phyloP scores from a whole-genome alignment of 2,329 filamentous ascomycete species.

The Sclerotinia nivalis region DNA sequence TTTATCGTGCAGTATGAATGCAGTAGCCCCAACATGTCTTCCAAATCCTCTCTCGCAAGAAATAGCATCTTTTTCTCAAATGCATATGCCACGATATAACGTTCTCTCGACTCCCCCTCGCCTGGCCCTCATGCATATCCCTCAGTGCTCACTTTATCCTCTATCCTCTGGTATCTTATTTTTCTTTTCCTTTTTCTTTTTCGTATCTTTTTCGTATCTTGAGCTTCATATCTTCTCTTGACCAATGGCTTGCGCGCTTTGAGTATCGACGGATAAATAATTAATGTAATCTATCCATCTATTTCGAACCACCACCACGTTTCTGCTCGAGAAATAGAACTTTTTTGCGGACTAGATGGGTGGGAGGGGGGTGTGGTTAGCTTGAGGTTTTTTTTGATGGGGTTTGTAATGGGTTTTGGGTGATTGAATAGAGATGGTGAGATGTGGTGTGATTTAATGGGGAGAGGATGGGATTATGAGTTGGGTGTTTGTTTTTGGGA shows the following conservation, averaged over 20 bases:
- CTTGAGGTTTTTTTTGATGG: neutral
- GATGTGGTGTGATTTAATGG: neutral
- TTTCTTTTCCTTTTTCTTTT: neutral
- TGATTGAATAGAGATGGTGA: neutral
- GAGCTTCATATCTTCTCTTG: neutral
- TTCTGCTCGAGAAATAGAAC: constrained; percentile 95
- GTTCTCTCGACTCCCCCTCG: neutral
- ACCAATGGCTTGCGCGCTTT: too few relatives aligned
- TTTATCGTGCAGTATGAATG: too few relatives aligned
- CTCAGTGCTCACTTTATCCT: neutral
- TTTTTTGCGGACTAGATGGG: constrained; percentile 76
- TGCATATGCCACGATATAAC: neutral
- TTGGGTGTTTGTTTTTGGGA: neutral
- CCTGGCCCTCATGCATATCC: neutral
- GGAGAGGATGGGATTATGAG: neutral
- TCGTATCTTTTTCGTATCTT: neutral
- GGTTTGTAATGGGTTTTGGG: neutral
- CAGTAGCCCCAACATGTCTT: too few relatives aligned
- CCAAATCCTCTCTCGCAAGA: too few relatives aligned
- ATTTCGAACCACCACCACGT: constrained; percentile 65
- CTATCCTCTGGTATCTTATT: neutral
- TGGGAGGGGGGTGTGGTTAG: constrained; percentile 15
- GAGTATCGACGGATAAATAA: neutral
- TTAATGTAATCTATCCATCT: neutral
- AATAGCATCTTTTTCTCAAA: too few relatives aligned